A percentile compares a stretch with the other conserved stretches of the same genome.
Evolutionary conservation across 768 basidiomycete genomes (phyloP).

Genomic region (Postia placenta): DNA sequence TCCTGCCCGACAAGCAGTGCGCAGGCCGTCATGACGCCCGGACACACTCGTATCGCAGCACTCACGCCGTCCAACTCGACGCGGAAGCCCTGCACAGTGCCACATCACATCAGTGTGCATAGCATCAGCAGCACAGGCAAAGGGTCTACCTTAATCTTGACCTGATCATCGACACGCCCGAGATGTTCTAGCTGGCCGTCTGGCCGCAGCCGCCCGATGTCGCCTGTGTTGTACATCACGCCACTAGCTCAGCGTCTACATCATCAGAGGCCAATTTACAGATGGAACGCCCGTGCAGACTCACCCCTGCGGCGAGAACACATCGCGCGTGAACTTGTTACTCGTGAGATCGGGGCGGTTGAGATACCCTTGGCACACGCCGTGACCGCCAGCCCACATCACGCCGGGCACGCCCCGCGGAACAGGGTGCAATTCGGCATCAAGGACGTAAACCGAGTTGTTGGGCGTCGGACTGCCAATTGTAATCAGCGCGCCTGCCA

Average conservation of each 20-base stretch:
- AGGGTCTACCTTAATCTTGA: constrained; percentile 59
- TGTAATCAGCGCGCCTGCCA: constrained; percentile 32
- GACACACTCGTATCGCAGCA: constrained; percentile 40
- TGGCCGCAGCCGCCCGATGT: constrained; percentile 47
- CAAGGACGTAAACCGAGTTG: constrained; percentile 37
- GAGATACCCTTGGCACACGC: constrained; percentile 49
- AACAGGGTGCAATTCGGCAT: constrained; percentile 25
- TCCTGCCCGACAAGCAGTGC: constrained; percentile 41
- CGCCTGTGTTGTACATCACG: constrained; percentile 60
- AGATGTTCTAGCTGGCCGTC: constrained; percentile 53
- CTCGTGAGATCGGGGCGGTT: constrained; percentile 47
- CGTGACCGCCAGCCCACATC: constrained; percentile 64
- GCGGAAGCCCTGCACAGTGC: constrained; percentile 39
- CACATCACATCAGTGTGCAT: background rate
- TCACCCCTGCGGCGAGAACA: constrained; percentile 43
- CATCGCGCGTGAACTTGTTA: constrained; percentile 44
- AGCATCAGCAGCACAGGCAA: background rate
- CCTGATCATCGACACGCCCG: constrained; percentile 57
- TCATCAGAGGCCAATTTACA: constrained; percentile 12
- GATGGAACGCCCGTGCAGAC: constrained; percentile 11
- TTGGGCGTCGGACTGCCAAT: constrained; percentile 53
- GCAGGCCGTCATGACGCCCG: constrained; percentile 34
- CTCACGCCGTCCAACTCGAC: constrained; percentile 57
- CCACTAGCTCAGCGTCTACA: background rate
- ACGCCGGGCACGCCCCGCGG: constrained; percentile 31